These are phyloP conservation scores for Emericellopsis terricola DNA, from an alignment of 495 filamentous ascomycete species.

Conservation along the genomic window DNA sequence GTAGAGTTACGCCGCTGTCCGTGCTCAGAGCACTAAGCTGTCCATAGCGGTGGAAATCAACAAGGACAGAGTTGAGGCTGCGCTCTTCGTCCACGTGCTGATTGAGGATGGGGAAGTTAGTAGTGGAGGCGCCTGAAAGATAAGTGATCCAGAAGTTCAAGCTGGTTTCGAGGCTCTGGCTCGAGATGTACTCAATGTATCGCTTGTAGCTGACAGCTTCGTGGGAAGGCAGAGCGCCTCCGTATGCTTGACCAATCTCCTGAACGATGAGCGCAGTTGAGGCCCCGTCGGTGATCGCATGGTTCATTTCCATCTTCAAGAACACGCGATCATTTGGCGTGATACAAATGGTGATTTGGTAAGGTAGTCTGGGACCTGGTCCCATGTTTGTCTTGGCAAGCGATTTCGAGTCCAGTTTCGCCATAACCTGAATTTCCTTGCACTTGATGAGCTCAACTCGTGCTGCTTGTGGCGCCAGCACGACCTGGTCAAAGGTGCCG, in stretches of 20 bases:
- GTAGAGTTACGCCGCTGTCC: neutral
- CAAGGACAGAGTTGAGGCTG: neutral
- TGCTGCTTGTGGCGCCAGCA: conserved; percentile 9
- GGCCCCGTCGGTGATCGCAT: neutral
- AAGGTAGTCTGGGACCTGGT: too few species aligned
- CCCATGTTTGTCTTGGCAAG: neutral
- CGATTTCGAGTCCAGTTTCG: neutral
- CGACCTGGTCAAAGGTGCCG: conserved; percentile 22
- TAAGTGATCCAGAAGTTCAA: neutral
- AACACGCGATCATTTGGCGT: neutral
- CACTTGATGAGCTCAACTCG: neutral
- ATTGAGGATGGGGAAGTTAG: neutral
- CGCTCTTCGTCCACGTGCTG: neutral
- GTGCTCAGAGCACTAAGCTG: neutral
- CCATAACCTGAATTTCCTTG: too few species aligned
- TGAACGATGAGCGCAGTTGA: neutral
- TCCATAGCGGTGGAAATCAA: neutral
- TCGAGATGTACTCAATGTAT: neutral
- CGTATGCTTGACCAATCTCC: neutral
- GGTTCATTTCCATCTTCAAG: neutral
- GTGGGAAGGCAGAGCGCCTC: neutral
- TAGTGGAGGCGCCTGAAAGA: neutral
- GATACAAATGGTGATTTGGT: neutral
- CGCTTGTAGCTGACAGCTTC: neutral
- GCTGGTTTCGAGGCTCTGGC: neutral